Evolutionary conservation across 2,329 filamentous ascomycete genomes (phyloP), one percentile per base, ranked within the genome.

Genomic region (Fusarium sp.): DNA sequence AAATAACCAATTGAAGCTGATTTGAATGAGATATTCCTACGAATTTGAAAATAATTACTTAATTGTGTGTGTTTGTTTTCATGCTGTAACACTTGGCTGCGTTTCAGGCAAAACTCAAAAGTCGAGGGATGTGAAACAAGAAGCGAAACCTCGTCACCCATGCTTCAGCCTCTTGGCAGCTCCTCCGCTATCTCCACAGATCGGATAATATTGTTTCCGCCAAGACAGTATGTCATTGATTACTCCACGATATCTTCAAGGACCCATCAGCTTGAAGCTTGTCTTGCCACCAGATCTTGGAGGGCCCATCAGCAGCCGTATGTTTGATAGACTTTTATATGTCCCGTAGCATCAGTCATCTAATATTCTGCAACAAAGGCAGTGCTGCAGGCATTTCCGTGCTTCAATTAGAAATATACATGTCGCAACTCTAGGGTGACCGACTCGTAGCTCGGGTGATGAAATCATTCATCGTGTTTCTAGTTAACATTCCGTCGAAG

Each of bases 121-220:
- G 25, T 25, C 15, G 29, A 21, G 20, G 36, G 18, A 15, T 25
- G 18, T 31, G 36, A 43, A 51, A 51, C 48, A 21, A 43, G 11
- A 27, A 20, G 4, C 36, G 25, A 43, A 31, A 50, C 47, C 23
- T 14, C 23, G 29, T 4, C 18, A 29, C 17, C 37, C 18, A 40
- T 40, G 37, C 37, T 21, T 40, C 11, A 10, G 15, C 33, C 15
- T 15, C 31, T 17, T 35, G 14, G 33, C 33, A n/a, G 15, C n/a
- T n/a, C 15, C 13, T 31, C 6, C 15, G 33, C 17, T 35, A 17
- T 14, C 18, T 42, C 47, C 47, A 42, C 36, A 42, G 25, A 29
- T 18, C 15, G 29, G 21, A 33, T 37, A 27, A 50, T 20, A 20
- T 50, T 43, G 48, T 51, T 51, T 51, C 48, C 25, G 9, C 48